phyloP scores from a whole-genome alignment of 2,329 filamentous ascomycete genomes.

The Scopulariopsis brevicaulis region DNA sequence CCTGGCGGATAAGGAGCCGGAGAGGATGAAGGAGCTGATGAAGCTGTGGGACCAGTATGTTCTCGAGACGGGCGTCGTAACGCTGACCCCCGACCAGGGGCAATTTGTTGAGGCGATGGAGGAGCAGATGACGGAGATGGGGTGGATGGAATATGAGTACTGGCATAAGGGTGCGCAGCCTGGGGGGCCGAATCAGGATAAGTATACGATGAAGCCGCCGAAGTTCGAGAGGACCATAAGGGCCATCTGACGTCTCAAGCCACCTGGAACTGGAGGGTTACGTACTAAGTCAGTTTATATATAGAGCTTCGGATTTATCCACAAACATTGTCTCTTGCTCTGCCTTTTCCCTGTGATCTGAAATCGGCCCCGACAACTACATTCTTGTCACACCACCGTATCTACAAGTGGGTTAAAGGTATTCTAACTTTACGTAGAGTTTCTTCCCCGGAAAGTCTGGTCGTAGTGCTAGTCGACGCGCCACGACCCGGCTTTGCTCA shows the following conservation, averaged over 20 bases:
- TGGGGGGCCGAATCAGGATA: background rate
- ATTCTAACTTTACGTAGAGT: no score
- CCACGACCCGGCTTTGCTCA: no score
- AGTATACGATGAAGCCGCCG: background rate
- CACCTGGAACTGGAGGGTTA: no score
- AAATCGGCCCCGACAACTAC: no score
- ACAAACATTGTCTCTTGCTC: no score
- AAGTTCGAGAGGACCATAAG: background rate
- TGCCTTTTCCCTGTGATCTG: no score
- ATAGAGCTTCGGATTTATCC: no score
- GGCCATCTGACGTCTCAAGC: background rate
- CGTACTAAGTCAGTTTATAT: no score
- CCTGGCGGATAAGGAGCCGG: slow-evolving; percentile 12
- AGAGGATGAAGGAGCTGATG: slow-evolving; percentile 16
- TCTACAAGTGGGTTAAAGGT: no score
- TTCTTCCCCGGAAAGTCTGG: no score
- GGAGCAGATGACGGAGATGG: background rate
- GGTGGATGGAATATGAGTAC: background rate
- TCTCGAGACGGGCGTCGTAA: slow-evolving; percentile 3
- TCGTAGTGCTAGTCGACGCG: no score
- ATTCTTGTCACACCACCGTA: no score
- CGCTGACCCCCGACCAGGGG: background rate
- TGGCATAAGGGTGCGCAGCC: background rate
- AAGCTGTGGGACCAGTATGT: slow-evolving; percentile 21
- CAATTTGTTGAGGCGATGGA: background rate